Percentiles rank a stretch among this genome's conserved stretches.
These are phyloP conservation scores for Cercophora newfieldiana DNA, from an alignment of 495 filamentous ascomycete genomes.

Conservation along the genomic window DNA sequence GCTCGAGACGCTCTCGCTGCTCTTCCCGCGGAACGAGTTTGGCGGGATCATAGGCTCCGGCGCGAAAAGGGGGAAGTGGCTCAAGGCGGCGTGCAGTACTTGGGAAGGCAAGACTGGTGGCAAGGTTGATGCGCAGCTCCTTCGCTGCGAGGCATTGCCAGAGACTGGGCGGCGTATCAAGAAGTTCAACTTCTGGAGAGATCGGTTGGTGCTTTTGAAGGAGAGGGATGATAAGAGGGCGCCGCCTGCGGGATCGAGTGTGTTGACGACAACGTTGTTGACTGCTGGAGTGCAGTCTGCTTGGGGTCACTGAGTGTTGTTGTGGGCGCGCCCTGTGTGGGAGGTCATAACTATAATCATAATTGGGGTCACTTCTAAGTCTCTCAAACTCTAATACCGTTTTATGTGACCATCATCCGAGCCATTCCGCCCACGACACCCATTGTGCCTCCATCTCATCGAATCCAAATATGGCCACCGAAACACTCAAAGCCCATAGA, in stretches of 20 bases:
- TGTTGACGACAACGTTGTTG: neutral
- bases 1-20: neutral
- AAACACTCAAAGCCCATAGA: no score
- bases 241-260: neutral
- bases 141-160: neutral
- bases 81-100: neutral
- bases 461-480: no score
- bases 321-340: no score
- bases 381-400: no score
- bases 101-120: neutral
- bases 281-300: neutral
- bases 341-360: no score
- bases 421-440: no score
- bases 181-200: neutral
- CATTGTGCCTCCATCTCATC: no score
- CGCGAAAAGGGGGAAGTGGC: slow-evolving; percentile 5
- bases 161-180: neutral
- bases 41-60: neutral
- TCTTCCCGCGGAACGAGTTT: neutral
- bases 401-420: no score
- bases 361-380: no score
- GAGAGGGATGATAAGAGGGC: neutral
- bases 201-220: slow-evolving; percentile 5
- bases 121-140: slow-evolving; percentile 1
- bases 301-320: neutral